Base-by-base conservation (phyloP, 202 grass and related monocot species). In the Brachypodium distachyon region DNA sequence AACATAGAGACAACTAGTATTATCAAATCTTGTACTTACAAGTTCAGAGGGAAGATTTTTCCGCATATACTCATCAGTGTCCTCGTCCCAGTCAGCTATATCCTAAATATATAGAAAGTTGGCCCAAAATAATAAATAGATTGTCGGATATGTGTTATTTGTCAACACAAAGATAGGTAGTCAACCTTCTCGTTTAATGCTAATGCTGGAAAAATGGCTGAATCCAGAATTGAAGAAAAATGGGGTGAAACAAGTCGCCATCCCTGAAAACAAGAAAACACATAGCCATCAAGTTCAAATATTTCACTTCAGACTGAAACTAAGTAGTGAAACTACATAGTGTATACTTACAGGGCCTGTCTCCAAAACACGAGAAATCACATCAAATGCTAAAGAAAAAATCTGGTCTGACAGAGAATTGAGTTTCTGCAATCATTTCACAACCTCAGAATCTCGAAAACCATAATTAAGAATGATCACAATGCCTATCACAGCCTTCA, bases 171-270 rank as follows among this genome's bases (percentile, higher is more conserved):
- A 70, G 6, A 36, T 56, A 59, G 28, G 41, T n/a, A 77, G 49
- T 40, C 53, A 41, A 97, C 93, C 85, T 91, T 97, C 63, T 83
- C 83, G 73, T 97, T 97, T 84, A 97, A 86, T 49, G 78, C 26
- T 87, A 97, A 87, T 55, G 85, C 87, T 84, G 90, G 93, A 63
- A 97, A 89, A 69, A 91, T 91, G 70, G 90, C 77, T 67, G 73
- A 85, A 83, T 91, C 85, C 64, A 93, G 44, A 88, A 97, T 83
- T 31, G 86, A 79, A 65, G 90, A 91, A 85, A 97, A 97, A 87
- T 93, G 87, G 5, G 93, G 86, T 77, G 93, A 97, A 85, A 97
- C 86, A 89, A 93, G 83, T 66, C 90, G 81, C 90, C 93, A 97
- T 26, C 93, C 93, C 93, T 97, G 77, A 31, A 87, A 82, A 46